phyloP scores from a whole-genome alignment of 1,139 yeast genomes.

The Hanseniaspora sp. region DNA sequence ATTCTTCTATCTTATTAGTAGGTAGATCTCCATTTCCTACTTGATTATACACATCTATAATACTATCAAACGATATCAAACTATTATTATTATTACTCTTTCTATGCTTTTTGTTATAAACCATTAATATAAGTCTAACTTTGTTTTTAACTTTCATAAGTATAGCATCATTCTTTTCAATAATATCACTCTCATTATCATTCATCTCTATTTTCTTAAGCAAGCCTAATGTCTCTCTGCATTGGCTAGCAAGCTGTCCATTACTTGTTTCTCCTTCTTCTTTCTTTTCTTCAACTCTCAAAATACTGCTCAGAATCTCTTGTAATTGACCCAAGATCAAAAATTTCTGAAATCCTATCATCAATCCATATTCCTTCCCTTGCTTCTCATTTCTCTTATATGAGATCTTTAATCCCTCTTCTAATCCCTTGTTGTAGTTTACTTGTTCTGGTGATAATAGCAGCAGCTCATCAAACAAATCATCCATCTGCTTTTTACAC shows the following conservation, averaged over 20 bases:
- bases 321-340: constrained; percentile 47
- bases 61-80: background rate
- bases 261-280: no score
- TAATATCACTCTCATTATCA: background rate
- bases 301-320: constrained; percentile 34
- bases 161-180: background rate
- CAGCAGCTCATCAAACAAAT: constrained; percentile 7
- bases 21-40: constrained; percentile 12
- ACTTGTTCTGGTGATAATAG: constrained; percentile 11
- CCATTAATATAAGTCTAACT: constrained; percentile 1
- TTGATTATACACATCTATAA: background rate
- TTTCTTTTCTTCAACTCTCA: background rate
- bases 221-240: background rate
- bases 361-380: constrained; percentile 60
- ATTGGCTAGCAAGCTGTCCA: background rate
- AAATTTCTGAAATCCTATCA: constrained; percentile 57
- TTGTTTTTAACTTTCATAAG: constrained; percentile 7
- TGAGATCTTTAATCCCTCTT: constrained; percentile 36
- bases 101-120: background rate
- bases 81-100: background rate
- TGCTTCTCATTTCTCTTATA: constrained; percentile 45
- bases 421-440: constrained; percentile 42
- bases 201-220: background rate
- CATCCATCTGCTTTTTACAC: no score
- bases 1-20: background rate